Percentiles rank a stretch among this genome's conserved stretches.
These are phyloP conservation scores for Nicotiana knightiana DNA, from an alignment of 257 asterid species.

Conservation along the genomic window DNA sequence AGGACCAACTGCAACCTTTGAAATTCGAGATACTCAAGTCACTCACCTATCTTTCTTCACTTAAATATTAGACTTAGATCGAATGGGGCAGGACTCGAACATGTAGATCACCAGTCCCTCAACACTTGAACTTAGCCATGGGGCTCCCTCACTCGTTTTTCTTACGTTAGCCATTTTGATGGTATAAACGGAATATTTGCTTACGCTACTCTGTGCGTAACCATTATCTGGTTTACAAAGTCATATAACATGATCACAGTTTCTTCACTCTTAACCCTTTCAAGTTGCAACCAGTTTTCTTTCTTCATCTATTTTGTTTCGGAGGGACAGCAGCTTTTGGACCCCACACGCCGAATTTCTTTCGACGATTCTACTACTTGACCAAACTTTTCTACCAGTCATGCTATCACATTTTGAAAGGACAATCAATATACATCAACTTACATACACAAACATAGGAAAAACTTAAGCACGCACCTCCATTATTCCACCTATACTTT, in stretches of 20 bases:
- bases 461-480: neutral
- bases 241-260: neutral
- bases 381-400: neutral
- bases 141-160: neutral
- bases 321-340: neutral
- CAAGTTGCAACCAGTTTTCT: neutral
- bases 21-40: no score
- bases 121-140: no score
- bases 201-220: neutral
- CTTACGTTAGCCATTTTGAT: slow-evolving; percentile 3
- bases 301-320: neutral
- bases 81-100: no score
- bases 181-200: neutral
- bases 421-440: no score
- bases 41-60: no score
- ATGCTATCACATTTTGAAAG: no score
- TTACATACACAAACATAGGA: neutral
- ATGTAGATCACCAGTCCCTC: no score
- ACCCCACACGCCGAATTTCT: neutral
- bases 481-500: neutral
- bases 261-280: neutral
- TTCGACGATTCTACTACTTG: neutral
- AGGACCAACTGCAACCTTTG: no score
- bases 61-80: no score
- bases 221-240: neutral